phyloP scores from a whole-genome alignment of 441 rosid genomes.

The Raphanus hybrid region DNA sequence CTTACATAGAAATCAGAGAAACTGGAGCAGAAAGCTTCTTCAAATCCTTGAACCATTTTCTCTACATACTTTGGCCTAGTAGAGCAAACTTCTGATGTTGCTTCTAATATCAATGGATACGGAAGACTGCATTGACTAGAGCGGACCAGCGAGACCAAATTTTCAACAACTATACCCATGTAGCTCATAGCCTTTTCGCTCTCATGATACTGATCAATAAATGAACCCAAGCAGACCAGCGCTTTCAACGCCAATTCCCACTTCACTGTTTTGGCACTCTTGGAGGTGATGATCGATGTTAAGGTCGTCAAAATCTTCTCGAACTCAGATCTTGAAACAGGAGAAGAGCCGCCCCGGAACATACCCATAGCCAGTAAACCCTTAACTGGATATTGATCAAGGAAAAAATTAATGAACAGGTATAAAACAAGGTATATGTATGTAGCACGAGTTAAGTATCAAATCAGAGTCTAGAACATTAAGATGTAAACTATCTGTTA shows the following conservation, averaged over 20 bases:
- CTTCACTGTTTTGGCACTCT: conserved; percentile 48
- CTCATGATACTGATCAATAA: conserved; percentile 57
- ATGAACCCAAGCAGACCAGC: conserved; percentile 70
- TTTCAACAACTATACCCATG: conserved; percentile 63
- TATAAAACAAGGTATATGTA: not conserved
- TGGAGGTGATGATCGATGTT: conserved; percentile 55
- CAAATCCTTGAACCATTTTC: conserved; percentile 65
- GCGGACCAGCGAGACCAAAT: conserved; percentile 53
- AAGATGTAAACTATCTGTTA: not conserved
- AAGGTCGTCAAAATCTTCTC: conserved; percentile 66
- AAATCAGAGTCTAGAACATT: conserved; percentile 16
- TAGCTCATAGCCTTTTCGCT: conserved; percentile 63
- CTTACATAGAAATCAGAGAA: conserved; percentile 72
- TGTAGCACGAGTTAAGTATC: conserved; percentile 1
- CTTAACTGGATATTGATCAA: conserved; percentile 59
- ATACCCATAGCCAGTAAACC: conserved; percentile 81
- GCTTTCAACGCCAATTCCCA: conserved; percentile 86
- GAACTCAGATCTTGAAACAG: conserved; percentile 60
- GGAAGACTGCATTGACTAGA: conserved; percentile 57
- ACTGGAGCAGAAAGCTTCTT: conserved; percentile 62
- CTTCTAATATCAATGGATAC: conserved; percentile 62
- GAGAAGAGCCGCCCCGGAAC: conserved; percentile 54
- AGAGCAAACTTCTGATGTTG: conserved; percentile 64
- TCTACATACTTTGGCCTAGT: conserved; percentile 63
- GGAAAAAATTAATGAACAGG: conserved; percentile 4